Evolutionary conservation across 768 basidiomycete species (phyloP).

Genomic region (Strobilomyces echinocephalus): DNA sequence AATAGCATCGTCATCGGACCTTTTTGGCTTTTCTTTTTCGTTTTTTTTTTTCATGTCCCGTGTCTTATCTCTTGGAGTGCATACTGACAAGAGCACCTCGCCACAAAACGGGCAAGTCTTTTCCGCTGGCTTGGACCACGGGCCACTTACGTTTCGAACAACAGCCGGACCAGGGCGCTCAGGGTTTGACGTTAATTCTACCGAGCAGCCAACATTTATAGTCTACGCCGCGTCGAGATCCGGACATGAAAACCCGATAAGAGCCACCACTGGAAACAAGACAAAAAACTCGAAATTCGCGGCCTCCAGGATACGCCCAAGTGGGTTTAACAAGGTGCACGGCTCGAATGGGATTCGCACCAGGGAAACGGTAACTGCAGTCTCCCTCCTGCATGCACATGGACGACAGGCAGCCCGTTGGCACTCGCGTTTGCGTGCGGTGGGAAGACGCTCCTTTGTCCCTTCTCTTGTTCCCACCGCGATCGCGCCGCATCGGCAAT

Average conservation of each 20-base stretch:
- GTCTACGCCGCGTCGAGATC: slow-evolving; percentile 4
- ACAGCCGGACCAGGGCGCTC: neutral
- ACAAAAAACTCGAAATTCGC: slow-evolving; percentile 8
- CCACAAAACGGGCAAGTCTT: neutral
- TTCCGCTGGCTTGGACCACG: neutral
- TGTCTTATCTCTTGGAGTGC: slow-evolving; percentile 2
- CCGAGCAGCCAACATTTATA: slow-evolving; percentile 9
- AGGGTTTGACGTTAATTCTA: slow-evolving; percentile 12
- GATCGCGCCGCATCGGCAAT: slow-evolving; percentile 3
- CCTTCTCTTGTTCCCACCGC: slow-evolving; percentile 6
- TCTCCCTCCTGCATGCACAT: slow-evolving; percentile 10
- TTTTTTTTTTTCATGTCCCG: neutral
- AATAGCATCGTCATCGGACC: slow-evolving; percentile 12
- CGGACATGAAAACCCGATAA: slow-evolving; percentile 22
- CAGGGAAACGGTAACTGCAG: neutral
- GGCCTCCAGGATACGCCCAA: neutral
- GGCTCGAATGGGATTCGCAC: slow-evolving; percentile 17
- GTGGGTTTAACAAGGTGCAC: slow-evolving; percentile 5
- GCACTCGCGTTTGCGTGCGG: slow-evolving; percentile 9
- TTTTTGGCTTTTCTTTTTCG: neutral
- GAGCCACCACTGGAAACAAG: slow-evolving; percentile 4
- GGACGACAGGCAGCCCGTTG: slow-evolving; percentile 8
- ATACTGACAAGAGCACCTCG: neutral
- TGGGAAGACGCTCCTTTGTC: slow-evolving; percentile 17
- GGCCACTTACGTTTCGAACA: slow-evolving; percentile 13